Base-by-base conservation (phyloP, 352 stramenopile genomes). In the Phytophthora pinifolia region DNA sequence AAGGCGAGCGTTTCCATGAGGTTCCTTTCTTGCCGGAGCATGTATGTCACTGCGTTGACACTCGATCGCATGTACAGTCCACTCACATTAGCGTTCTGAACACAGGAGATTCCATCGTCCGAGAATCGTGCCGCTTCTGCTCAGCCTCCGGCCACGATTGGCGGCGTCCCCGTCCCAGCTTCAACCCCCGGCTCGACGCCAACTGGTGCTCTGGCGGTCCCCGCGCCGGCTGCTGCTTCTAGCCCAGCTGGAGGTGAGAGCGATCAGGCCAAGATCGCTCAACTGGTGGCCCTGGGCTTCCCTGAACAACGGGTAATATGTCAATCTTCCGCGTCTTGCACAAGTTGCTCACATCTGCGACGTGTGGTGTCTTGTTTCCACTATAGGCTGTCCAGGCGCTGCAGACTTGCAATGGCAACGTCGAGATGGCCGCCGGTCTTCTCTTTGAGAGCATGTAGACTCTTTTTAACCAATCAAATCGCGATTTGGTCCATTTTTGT, bases 11-110 rank as follows among this genome's bases (percentile, higher is more conserved):
- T 4, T 73, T 68, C 29, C 86, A 97, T 45, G 83, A 95, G 41
- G 82, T 97, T 22, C 48, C 72, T 6, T 97, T 97, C 53, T 70
- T 97, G 25, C 70, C 84, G 15, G 89, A 97, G 38, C 79, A 92
- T 54, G 84, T 94, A 77, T 43, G 68, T 70, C 1, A 41, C 8
- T 34, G 9, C 14, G 8, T 42, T 36, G 15, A 25, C n/a, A 38
- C 18, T 39, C 12, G 14, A 25, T 29, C 10, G 9, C 22, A 27
- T 13, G 20, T 22, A 29, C 12, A 27, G 17, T 25, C 4, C 31
- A 52, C 34, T 60, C 7, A 59, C 31, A 37, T 13, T 35, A n/a
- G n/a, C n/a, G n/a, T n/a, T 8, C 30, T 9, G 32, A 30, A n/a
- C 43, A 15, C 42, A 92, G 77, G 79, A 92, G 68, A 91, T 92